Base-by-base conservation (phyloP, 1,284 basidiomycete species). In the Leccinum insigne region DNA sequence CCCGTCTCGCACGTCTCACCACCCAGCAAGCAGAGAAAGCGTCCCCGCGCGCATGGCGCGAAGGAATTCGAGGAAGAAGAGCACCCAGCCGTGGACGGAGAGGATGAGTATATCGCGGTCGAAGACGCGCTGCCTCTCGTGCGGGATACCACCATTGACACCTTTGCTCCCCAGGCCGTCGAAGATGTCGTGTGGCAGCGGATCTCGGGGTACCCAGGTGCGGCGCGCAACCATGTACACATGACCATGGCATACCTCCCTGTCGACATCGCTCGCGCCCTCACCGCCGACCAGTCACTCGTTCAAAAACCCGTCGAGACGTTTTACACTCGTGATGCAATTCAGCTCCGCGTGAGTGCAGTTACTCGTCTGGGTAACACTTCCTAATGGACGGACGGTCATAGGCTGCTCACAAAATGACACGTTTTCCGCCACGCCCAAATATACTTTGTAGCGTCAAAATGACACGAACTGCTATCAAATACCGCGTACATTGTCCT, bases 301-400 rank as follows among this genome's bases (percentile, higher is more conserved):
- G 82, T 96, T 11, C 94, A 98, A 71, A 90, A 88, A 71, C 93
- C 96, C 0, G 85, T 93, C 3, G 94, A 96, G 77, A 87, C 92
- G 1, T 98, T 99, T 77, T 97, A 98, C 75, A 96, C 95, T 1
- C 86, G 96, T 63, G 96, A 98, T 80, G 91, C 91, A 1, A 82
- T 92, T 4, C 94, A 95, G 76, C 81, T 98, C 63, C 87, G 94
- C 56, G 95, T 96, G 75, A 75, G 89, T 78, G 9, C 49, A 26
- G 32, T 35, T 57, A 42, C 57, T 58, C 52, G 6, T 42, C 32
- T 35, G 18, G 18, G 26, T 49, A 11, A 11, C 49, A 21, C 49
- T 14, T 67, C 54, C 57, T 71, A 62, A 68, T 23, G 7, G 21
- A 52, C 49, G 49, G 61, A 60, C 26, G 38, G 23, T 18, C 61